Evolutionary conservation across 2,329 filamentous ascomycete species (phyloP), one percentile per base, ranked within the genome.

Genomic region (Aureobasidium musti): DNA sequence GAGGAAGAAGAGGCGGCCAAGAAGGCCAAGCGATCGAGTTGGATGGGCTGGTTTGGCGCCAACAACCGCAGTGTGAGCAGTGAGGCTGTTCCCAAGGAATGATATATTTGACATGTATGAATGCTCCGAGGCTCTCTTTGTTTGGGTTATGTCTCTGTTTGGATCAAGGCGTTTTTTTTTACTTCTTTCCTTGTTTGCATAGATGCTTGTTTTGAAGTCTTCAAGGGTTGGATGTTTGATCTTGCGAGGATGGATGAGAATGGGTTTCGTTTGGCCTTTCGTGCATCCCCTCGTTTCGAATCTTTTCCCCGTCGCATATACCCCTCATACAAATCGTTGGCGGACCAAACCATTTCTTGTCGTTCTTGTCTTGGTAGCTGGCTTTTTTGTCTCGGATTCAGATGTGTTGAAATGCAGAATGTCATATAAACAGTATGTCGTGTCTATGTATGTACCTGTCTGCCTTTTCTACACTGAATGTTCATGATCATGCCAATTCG

Each of bases 41-140:
- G 81, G 81, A 80, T 82, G 67, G 79, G 80, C 3, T 79, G 80
- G 71, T 82, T 82, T 71, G 77, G 59, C 33, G 43, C 41, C 19
- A 52, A 45, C 33, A 63, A 50, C 33, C 21, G 59, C 26, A 60
- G 41, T 26, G 57, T 60, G 57, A 63, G 47, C 33, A 63, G 47
- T 52, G 59, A 63, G 33, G 30, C 30, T 52, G 59, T 63, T 28
- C 59, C 59, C 14, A 63, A 52, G 45, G 59, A 63, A 41, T 63
- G 47, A 52, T 50, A 14, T 49, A 19, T 47, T n/a, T 59, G 43
- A 47, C 10, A 47, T 50, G 26, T 30, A 50, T 17, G 47, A 50
- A 28, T 49, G 45, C 45, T 5, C 45, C 23, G 11, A 5, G 21
- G 4, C 3, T 2, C 6, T 21, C 43, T 8, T 35, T 35, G 26